These are phyloP conservation scores for Bonia amplexicaulis DNA, from an alignment of 176 grass and related monocot genomes.

Conservation along the genomic window DNA sequence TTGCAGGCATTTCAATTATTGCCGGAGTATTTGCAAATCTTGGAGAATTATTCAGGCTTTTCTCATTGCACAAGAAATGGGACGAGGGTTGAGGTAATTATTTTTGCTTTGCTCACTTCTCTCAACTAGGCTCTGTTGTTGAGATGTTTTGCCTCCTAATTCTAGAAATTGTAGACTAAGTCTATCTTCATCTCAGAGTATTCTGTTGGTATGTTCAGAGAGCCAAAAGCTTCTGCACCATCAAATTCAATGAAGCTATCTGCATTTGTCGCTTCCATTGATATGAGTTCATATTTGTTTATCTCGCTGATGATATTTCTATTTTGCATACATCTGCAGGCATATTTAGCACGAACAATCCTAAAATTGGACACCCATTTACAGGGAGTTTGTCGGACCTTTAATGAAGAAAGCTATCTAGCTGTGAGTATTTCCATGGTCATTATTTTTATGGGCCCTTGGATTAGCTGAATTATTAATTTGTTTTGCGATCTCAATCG, in stretches of 20 bases:
- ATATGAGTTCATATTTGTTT: conserved; percentile 22
- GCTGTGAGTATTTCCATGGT: conserved; percentile 60
- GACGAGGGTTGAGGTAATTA: conserved; percentile 73
- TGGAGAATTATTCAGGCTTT: conserved; percentile 96
- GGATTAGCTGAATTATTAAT: neutral
- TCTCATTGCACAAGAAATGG: conserved; percentile 89
- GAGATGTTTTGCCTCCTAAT: conserved; percentile 1
- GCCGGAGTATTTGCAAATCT: conserved; percentile 95
- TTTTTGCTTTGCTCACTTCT: neutral
- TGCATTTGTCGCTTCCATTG: conserved; percentile 10
- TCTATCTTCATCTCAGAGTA: neutral
- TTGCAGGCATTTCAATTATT: conserved; percentile 92
- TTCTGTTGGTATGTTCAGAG: conserved; percentile 23
- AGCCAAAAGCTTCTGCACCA: neutral
- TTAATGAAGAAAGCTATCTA: conserved; percentile 87
- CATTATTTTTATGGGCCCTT: conserved; percentile 3
- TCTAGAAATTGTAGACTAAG: neutral
- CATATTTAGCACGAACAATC: conserved; percentile 80
- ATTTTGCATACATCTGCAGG: conserved; percentile 43
- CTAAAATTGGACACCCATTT: conserved; percentile 90
- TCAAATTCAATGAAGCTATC: conserved; percentile 24
- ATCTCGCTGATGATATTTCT: conserved; percentile 15
- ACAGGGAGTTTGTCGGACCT: conserved; percentile 73
- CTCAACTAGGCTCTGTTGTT: neutral
- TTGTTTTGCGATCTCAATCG: too few species aligned